phyloP scores from a whole-genome alignment of 2,329 filamentous ascomycete genomes.

The Alternaria sp. region DNA sequence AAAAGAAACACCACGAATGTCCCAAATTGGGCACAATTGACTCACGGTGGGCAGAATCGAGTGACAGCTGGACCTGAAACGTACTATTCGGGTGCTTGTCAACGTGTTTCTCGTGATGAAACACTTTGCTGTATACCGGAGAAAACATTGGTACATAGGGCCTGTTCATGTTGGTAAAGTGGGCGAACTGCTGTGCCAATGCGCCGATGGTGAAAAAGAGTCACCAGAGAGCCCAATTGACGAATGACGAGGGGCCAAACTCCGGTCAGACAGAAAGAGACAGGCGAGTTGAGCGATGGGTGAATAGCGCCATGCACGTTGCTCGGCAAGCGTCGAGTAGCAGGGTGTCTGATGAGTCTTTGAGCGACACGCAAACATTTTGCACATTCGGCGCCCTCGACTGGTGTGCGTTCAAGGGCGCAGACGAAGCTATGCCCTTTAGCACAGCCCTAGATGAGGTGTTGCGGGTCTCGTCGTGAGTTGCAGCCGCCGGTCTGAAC shows the following conservation, averaged over 20 bases:
- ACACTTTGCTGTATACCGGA: background rate
- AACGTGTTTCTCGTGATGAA: slow-evolving; percentile 3
- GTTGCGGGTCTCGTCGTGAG: background rate
- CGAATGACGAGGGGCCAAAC: slow-evolving; percentile 29
- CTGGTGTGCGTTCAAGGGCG: slow-evolving; percentile 21
- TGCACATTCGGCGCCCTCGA: slow-evolving; percentile 12
- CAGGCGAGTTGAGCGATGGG: slow-evolving; percentile 32
- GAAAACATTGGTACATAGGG: slow-evolving; percentile 3
- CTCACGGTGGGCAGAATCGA: slow-evolving; percentile 20
- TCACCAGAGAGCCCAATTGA: slow-evolving; percentile 21
- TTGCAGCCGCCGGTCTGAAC: slow-evolving; percentile 19
- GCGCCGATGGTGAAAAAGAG: slow-evolving; percentile 14
- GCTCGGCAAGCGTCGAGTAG: slow-evolving; percentile 25
- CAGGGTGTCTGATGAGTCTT: slow-evolving; percentile 32
- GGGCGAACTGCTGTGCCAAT: slow-evolving; percentile 34
- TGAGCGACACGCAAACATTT: slow-evolving; percentile 16
- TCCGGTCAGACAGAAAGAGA: slow-evolving; percentile 47
- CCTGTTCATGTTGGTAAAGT: slow-evolving; percentile 35
- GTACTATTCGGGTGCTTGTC: background rate
- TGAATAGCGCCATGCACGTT: slow-evolving; percentile 29
- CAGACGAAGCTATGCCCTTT: slow-evolving; percentile 6
- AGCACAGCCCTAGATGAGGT: slow-evolving; percentile 12
- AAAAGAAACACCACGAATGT: slow-evolving; percentile 13
- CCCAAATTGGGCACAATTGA: slow-evolving; percentile 18
- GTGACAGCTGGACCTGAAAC: slow-evolving; percentile 4